A percentile compares a stretch with the other conserved stretches of the same genome.
These are phyloP conservation scores for Haplosporangium gracile DNA, from an alignment of 192 early-diverging fungal genomes.

Conservation along the genomic window DNA sequence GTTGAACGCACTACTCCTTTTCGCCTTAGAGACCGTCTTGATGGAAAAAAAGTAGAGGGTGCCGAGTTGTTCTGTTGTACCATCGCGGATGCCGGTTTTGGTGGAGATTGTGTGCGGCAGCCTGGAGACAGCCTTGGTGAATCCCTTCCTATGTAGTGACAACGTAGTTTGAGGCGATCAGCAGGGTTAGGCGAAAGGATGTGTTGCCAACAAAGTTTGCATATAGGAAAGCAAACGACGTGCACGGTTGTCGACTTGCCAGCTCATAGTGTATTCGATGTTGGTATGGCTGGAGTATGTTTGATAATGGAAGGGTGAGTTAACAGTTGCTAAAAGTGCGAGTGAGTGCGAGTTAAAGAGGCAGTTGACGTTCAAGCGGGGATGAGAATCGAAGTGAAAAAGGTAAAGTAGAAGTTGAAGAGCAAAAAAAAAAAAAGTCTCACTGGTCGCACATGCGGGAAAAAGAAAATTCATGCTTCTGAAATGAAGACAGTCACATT, in stretches of 20 bases:
- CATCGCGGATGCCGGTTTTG: constrained; percentile 53
- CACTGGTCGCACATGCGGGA: neutral
- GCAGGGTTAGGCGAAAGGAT: neutral
- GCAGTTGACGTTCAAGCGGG: neutral
- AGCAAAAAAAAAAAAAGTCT: neutral
- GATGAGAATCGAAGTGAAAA: neutral
- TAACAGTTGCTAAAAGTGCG: neutral
- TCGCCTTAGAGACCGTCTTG: neutral
- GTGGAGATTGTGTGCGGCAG: constrained; percentile 48
- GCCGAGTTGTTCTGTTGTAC: neutral
- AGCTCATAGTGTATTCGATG: constrained; percentile 21
- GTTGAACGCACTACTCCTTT: neutral
- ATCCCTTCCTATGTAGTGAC: constrained; percentile 37
- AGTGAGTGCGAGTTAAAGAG: neutral
- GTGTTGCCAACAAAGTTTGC: neutral
- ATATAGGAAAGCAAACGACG: neutral
- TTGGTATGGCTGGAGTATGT: neutral
- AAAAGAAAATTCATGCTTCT: neutral
- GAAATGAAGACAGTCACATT: constrained; percentile 1
- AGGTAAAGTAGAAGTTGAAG: neutral
- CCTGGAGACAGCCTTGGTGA: constrained; percentile 52
- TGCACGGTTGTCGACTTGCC: constrained; percentile 7
- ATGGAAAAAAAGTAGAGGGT: neutral
- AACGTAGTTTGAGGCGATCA: neutral
- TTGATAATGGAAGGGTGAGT: no score